These are phyloP conservation scores for Cymodocea nodosa DNA, from an alignment of 116 monocot species.

Conservation along the genomic window DNA sequence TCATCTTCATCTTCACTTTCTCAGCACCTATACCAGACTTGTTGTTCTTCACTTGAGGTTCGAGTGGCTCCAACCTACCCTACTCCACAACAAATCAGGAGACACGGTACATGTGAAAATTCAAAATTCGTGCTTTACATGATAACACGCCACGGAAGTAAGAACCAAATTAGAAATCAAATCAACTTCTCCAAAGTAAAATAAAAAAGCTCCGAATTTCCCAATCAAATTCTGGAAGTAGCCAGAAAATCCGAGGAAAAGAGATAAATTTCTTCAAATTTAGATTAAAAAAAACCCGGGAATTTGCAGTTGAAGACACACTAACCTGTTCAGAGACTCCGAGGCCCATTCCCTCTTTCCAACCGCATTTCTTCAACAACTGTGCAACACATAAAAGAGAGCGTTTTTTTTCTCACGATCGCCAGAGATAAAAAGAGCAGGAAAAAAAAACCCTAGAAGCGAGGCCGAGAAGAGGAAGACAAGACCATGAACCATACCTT, in stretches of 20 bases:
- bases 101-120: background rate
- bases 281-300: background rate
- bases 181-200: background rate
- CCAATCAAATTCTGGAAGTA: background rate
- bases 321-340: conserved; percentile 31
- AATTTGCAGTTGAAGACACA: background rate
- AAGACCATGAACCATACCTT: conserved; percentile 13
- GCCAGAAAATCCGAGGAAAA: background rate
- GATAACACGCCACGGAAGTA: background rate
- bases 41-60: conserved; percentile 76
- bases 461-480: background rate
- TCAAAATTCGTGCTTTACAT: background rate
- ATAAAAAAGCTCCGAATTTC: background rate
- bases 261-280: background rate
- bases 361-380: conserved; percentile 39
- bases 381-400: conserved; percentile 6
- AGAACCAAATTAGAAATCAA: background rate
- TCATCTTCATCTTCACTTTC: conserved; percentile 24
- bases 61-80: conserved; percentile 84
- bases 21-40: conserved; percentile 79
- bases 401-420: background rate
- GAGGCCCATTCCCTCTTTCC: conserved; percentile 33
- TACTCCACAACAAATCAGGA: conserved; percentile 16
- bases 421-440: background rate
- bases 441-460: background rate